phyloP scores from a whole-genome alignment of 1,284 basidiomycete species.

The Ustilago esculenta region DNA sequence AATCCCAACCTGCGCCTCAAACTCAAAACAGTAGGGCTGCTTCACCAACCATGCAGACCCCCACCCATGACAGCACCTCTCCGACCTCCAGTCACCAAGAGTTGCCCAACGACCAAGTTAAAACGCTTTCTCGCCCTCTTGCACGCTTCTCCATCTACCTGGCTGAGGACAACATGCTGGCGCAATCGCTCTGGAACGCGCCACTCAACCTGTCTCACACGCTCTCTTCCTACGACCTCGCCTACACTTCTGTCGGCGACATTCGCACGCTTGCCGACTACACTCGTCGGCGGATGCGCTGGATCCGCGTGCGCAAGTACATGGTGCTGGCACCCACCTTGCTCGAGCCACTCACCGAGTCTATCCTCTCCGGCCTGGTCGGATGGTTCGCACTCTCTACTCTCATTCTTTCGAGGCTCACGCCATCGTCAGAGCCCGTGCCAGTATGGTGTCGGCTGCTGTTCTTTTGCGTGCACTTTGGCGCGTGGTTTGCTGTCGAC shows the following conservation, averaged over 20 bases:
- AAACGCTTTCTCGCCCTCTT: constrained; percentile 48
- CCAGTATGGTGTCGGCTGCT: constrained; percentile 7
- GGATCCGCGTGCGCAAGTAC: constrained; percentile 65
- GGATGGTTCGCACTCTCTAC: constrained; percentile 49
- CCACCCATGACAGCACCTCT: not conserved
- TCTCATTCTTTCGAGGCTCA: constrained; percentile 18
- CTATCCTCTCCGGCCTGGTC: constrained; percentile 56
- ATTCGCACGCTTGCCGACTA: constrained; percentile 63
- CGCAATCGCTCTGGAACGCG: constrained; percentile 57
- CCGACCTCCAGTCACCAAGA: not conserved
- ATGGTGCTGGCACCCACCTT: constrained; percentile 63
- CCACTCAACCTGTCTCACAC: constrained; percentile 57
- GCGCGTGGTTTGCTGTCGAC: constrained; percentile 35
- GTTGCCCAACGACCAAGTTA: constrained; percentile 29
- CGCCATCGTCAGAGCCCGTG: not conserved
- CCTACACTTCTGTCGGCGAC: constrained; percentile 63
- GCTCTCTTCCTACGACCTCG: constrained; percentile 53
- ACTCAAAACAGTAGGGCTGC: constrained; percentile 6
- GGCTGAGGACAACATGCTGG: constrained; percentile 67
- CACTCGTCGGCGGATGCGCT: constrained; percentile 61
- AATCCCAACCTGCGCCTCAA: not conserved
- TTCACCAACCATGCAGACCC: constrained; percentile 1
- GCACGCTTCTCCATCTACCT: constrained; percentile 66
- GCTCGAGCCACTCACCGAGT: constrained; percentile 65
- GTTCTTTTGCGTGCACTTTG: constrained; percentile 41